A percentile compares a stretch with the other conserved stretches of the same genome.
phyloP scores from a whole-genome alignment of 2,329 filamentous ascomycete genomes.

The Colletotrichum graminicola region DNA sequence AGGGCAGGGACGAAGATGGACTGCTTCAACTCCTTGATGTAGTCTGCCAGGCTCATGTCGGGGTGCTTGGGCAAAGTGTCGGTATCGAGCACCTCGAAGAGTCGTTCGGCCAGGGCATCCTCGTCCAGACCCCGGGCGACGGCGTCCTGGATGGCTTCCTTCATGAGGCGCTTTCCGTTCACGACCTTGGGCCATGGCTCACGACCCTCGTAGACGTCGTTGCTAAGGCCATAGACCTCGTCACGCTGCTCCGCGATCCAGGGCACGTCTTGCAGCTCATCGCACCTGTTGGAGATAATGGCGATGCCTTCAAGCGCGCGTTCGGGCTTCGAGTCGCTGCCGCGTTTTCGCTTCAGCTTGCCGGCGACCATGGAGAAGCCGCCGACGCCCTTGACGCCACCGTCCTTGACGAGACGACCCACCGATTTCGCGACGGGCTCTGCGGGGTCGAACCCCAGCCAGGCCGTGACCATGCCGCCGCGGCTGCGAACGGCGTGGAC shows the following conservation, averaged over 20 bases:
- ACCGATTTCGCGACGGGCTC: conserved; percentile 65
- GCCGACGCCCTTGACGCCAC: conserved; percentile 70
- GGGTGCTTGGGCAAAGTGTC: conserved; percentile 64
- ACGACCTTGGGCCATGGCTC: conserved; percentile 72
- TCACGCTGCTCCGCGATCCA: conserved; percentile 66
- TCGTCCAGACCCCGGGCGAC: conserved; percentile 54
- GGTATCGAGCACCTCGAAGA: conserved; percentile 68
- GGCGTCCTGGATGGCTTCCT: conserved; percentile 57
- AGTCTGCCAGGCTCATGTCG: conserved; percentile 63
- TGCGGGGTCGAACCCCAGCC: conserved; percentile 65
- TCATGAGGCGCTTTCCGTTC: conserved; percentile 62
- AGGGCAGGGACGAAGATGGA: conserved; percentile 73
- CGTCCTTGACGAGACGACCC: conserved; percentile 62
- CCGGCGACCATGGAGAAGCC: conserved; percentile 77
- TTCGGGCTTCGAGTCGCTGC: conserved; percentile 29
- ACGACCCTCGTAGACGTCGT: conserved; percentile 67
- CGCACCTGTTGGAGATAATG: conserved; percentile 72
- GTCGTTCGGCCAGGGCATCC: conserved; percentile 61
- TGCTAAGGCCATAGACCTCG: conserved; percentile 71
- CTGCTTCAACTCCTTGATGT: conserved; percentile 65
- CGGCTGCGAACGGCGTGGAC: conserved; percentile 69
- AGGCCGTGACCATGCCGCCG: conserved; percentile 73
- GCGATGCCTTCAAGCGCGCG: conserved; percentile 62
- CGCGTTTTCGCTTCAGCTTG: conserved; percentile 60
- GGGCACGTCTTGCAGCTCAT: conserved; percentile 65